These are phyloP conservation scores for Tanacetum coccineum DNA, from an alignment of 129 eudicot genomes.

Conservation along the genomic window DNA sequence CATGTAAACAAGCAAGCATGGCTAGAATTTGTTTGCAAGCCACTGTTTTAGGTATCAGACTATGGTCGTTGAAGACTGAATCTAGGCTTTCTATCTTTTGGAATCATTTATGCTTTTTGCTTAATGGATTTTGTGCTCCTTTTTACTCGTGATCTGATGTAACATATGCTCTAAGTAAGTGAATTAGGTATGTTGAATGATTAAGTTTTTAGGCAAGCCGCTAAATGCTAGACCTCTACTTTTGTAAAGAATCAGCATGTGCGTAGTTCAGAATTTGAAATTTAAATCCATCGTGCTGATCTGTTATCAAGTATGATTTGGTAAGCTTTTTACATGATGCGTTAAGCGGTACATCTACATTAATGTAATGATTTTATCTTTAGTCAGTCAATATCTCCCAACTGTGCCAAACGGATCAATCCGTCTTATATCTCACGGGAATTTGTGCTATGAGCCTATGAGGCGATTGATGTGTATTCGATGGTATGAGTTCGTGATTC, in stretches of 20 bases:
- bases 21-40: slow-evolving; percentile 4
- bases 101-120: background rate
- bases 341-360: background rate
- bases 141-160: background rate
- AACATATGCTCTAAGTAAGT: background rate
- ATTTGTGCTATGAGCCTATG: too few relatives aligned
- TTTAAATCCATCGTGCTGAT: background rate
- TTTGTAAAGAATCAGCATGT: background rate
- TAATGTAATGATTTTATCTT: background rate
- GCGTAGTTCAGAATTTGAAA: background rate
- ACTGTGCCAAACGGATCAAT: too few relatives aligned
- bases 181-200: background rate
- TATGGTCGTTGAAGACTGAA: background rate
- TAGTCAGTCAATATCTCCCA: too few relatives aligned
- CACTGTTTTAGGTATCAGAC: background rate
- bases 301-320: background rate
- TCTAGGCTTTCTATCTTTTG: background rate
- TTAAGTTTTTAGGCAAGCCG: background rate
- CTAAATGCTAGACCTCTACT: background rate
- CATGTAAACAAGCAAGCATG: background rate
- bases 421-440: too few relatives aligned
- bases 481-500: too few relatives aligned
- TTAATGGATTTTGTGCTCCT: background rate
- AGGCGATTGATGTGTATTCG: too few relatives aligned
- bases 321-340: background rate